Evolutionary conservation across 2,329 filamentous ascomycete genomes (phyloP).

Genomic region (Stachybotrys chartarum): DNA sequence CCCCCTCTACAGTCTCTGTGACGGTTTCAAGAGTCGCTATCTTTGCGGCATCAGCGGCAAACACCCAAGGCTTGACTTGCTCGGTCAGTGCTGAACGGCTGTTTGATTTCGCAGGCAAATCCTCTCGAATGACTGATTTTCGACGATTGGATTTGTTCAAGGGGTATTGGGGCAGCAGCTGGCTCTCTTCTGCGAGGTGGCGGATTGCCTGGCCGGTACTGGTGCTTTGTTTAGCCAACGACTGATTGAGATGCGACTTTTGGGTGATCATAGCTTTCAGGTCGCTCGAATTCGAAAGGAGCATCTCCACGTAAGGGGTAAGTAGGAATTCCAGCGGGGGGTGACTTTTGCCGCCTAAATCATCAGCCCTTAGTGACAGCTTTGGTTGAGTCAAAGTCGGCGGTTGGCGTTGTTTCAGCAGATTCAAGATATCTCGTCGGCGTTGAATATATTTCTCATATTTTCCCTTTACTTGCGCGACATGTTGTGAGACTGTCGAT

Average conservation of each 20-base stretch:
- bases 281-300: slow-evolving; percentile 45
- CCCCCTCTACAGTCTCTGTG: slow-evolving; percentile 52
- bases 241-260: slow-evolving; percentile 47
- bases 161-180: slow-evolving; percentile 48
- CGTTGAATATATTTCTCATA: slow-evolving; percentile 46
- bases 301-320: slow-evolving; percentile 47
- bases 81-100: slow-evolving; percentile 31
- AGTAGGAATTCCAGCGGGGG: slow-evolving; percentile 34
- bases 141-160: slow-evolving; percentile 26
- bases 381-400: slow-evolving; percentile 18
- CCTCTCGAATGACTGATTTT: slow-evolving; percentile 37
- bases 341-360: slow-evolving; percentile 7
- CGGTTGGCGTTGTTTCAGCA: slow-evolving; percentile 23
- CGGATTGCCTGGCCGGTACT: slow-evolving; percentile 43
- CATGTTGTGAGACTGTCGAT: slow-evolving; percentile 25
- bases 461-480: slow-evolving; percentile 43
- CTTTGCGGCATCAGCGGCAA: slow-evolving; percentile 53
- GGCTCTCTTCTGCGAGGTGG: slow-evolving; percentile 54
- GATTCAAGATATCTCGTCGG: slow-evolving; percentile 39
- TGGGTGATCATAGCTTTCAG: slow-evolving; percentile 52
- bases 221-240: slow-evolving; percentile 42
- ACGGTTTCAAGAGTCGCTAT: slow-evolving; percentile 51
- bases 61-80: slow-evolving; percentile 50
- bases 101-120: slow-evolving; percentile 25
- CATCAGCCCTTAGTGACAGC: slow-evolving; percentile 6